A percentile compares a stretch with the other conserved stretches of the same genome.
phyloP scores from a whole-genome alignment of 495 filamentous ascomycete genomes.

The Penicillium bialowiezense region DNA sequence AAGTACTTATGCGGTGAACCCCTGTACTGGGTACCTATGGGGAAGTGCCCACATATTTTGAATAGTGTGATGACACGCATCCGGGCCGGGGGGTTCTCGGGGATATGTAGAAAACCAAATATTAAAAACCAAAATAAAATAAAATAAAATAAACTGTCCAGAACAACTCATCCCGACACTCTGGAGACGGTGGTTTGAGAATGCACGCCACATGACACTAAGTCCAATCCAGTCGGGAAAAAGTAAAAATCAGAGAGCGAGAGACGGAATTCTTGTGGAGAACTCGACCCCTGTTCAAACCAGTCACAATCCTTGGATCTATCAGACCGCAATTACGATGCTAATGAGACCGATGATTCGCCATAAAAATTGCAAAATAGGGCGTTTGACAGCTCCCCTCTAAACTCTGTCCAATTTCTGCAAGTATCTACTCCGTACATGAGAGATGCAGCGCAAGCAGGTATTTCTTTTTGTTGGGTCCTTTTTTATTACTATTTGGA shows the following conservation, averaged over 20 bases:
- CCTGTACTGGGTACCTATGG: conserved; percentile 16
- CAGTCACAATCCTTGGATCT: conserved; percentile 21
- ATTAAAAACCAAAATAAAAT: neutral
- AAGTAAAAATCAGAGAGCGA: neutral
- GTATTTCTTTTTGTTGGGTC: no score
- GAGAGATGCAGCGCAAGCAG: neutral
- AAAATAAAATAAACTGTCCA: neutral
- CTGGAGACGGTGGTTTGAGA: conserved; percentile 19
- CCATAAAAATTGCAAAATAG: neutral
- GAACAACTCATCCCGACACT: conserved; percentile 6
- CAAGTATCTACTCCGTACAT: neutral
- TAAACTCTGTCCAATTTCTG: neutral
- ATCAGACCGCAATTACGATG: conserved; percentile 22
- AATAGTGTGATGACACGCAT: conserved; percentile 16
- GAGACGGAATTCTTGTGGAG: neutral
- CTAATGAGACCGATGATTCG: conserved; percentile 14
- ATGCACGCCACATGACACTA: conserved; percentile 12
- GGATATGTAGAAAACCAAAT: neutral
- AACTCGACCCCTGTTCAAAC: conserved; percentile 5
- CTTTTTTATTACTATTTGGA: neutral
- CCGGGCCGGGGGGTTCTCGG: conserved; percentile 3
- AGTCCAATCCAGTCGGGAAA: no score
- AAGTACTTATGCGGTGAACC: conserved; percentile 2
- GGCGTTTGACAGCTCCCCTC: conserved; percentile 1
- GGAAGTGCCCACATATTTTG: conserved; percentile 7